Percentiles rank a stretch among this genome's conserved stretches.
Evolutionary conservation across 192 early-diverging fungal genomes (phyloP).

Genomic region (Funneliformis mosseae): DNA sequence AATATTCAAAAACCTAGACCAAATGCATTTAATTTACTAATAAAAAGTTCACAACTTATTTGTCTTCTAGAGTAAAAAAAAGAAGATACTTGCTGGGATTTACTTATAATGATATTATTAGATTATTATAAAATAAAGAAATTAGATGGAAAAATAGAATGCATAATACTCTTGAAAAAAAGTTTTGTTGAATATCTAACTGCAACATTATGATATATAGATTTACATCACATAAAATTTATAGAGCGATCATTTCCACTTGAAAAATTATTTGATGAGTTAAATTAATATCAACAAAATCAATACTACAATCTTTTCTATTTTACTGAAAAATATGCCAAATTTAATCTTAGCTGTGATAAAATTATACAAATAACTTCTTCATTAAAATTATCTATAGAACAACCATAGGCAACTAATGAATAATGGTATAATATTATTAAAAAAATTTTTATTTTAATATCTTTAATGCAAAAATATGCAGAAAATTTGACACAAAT

Average conservation of each 20-base stretch:
- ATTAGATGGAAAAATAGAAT: neutral
- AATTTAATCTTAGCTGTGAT: neutral
- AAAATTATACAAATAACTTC: neutral
- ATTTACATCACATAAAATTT: neutral
- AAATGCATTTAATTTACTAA: neutral
- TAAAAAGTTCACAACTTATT: neutral
- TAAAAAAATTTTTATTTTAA: neutral
- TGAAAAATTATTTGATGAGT: neutral
- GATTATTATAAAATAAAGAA: neutral
- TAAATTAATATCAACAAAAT: neutral
- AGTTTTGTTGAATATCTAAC: neutral
- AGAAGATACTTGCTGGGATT: neutral
- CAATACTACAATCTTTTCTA: neutral
- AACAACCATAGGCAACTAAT: neutral
- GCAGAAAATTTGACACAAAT: neutral
- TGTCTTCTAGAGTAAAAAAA: neutral
- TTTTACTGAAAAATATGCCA: neutral
- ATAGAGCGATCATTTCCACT: neutral
- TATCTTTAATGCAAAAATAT: neutral
- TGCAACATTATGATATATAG: neutral
- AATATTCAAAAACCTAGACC: neutral
- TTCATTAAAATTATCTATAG: neutral
- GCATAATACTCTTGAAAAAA: neutral
- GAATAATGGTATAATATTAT: neutral
- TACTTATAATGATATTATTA: slow-evolving; percentile 7